A percentile compares a stretch with the other conserved stretches of the same genome.
Evolutionary conservation across 345 rosid species (phyloP).

Genomic region (Schrenkiella parvula): DNA sequence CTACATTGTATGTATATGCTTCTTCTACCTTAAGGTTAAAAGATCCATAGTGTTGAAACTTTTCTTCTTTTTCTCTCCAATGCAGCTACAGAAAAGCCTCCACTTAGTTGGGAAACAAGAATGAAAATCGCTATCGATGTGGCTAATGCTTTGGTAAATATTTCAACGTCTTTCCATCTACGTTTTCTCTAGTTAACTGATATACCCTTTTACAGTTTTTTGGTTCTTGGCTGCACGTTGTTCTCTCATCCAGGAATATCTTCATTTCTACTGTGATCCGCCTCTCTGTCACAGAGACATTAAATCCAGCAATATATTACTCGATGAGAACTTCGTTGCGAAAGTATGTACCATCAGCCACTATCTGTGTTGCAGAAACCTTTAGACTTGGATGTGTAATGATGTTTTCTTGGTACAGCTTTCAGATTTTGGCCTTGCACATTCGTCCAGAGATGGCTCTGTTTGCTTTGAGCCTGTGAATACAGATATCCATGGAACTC

Average conservation of each 20-base stretch:
- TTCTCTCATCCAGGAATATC: constrained; percentile 70
- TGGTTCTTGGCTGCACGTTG: constrained; percentile 33
- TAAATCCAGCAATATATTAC: constrained; percentile 88
- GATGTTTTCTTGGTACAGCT: constrained; percentile 45
- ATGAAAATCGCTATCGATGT: constrained; percentile 99
- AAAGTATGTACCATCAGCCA: constrained; percentile 45
- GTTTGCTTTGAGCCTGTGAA: constrained; percentile 82
- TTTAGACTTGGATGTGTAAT: background rate
- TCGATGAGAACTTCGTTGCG: constrained; percentile 76
- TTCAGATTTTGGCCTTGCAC: constrained; percentile 95
- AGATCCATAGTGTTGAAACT: background rate
- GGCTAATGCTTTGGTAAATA: constrained; percentile 85
- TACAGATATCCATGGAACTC: constrained; percentile 85
- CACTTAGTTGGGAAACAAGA: constrained; percentile 91
- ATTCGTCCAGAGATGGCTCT: constrained; percentile 86
- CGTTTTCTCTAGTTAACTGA: constrained; percentile 15
- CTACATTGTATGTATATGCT: constrained; percentile 62
- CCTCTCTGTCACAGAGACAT: constrained; percentile 96
- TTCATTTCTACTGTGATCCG: constrained; percentile 93
- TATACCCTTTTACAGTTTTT: constrained; percentile 22
- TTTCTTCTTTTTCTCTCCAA: constrained; percentile 36
- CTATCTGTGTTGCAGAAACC: background rate
- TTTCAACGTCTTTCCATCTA: constrained; percentile 5
- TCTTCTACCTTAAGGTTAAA: constrained; percentile 34
- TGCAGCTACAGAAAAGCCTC: constrained; percentile 54